phyloP scores from a whole-genome alignment of 2,329 filamentous ascomycete species.

The Graphilbum sp. region DNA sequence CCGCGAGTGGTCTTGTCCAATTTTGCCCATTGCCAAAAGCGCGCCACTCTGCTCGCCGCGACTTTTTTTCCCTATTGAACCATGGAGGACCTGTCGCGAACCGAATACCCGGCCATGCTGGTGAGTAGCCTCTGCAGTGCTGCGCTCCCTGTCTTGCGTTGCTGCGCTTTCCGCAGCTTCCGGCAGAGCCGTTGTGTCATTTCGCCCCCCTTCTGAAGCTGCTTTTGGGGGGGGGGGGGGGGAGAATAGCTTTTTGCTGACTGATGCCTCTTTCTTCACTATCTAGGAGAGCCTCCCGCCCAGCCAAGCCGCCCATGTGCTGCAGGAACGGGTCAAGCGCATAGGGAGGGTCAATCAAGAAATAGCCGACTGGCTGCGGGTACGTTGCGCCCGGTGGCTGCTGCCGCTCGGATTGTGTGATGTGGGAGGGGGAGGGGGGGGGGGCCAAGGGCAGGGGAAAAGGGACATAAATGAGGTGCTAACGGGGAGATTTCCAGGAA shows the following conservation, averaged over 20 bases:
- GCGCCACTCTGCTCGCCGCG: too few relatives aligned
- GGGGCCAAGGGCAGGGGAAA: too few relatives aligned
- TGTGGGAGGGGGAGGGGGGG: too few relatives aligned
- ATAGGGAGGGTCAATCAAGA: conserved; percentile 76
- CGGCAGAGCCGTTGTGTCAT: neutral
- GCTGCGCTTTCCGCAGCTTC: neutral
- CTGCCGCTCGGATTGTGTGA: too few relatives aligned
- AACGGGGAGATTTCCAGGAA: too few relatives aligned
- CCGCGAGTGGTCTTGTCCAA: too few relatives aligned
- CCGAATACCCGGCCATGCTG: conserved; percentile 90
- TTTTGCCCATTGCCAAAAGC: too few relatives aligned
- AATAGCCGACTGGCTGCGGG: conserved; percentile 94
- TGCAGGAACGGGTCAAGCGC: conserved; percentile 76
- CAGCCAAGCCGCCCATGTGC: conserved; percentile 59
- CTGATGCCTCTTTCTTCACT: conserved; percentile 1
- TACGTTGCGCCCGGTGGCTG: conserved; percentile 24
- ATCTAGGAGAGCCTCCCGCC: conserved; percentile 67
- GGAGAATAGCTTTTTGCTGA: conserved; percentile 1
- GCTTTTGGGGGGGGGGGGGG: too few relatives aligned
- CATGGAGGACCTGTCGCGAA: conserved; percentile 65
- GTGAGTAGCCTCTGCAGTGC: conserved; percentile 31
- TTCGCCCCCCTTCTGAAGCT: too few relatives aligned
- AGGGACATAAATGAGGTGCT: too few relatives aligned
- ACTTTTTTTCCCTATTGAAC: too few relatives aligned
- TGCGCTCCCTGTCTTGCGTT: too few relatives aligned